Evolutionary conservation across 2,329 filamentous ascomycete species (phyloP), one percentile per base, ranked within the genome.

Genomic region (Thelonectria discophora): DNA sequence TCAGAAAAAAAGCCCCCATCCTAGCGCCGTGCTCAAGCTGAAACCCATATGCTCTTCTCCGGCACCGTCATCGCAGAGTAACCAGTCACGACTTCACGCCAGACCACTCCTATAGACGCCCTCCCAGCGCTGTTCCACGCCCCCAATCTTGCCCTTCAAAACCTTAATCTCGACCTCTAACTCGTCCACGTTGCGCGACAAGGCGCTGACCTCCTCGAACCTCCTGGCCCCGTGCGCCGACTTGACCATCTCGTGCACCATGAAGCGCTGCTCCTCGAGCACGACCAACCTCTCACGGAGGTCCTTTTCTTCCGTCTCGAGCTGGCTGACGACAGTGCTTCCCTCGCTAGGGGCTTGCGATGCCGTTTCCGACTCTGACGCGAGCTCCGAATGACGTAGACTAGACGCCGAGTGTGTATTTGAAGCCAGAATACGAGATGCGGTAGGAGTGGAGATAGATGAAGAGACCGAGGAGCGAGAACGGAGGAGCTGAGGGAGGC

Each of bases 181-280:
- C 77, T 97, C 94, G 58, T 95, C 92, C 27, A 93, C 79, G 69
- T 97, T 97, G 60, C 89, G 84, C 4, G 88, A 88, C 58, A 97
- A 79, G 11, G 91, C 92, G 58, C 88, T 86, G 2, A 96, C 91
- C 76, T 97, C 94, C 71, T 97, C 94, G 68, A 97, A 96, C 60
- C 92, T 88, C 27, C 92, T 82, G 11, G 90, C 86, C 43, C 88
- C 89, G 49, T 89, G 90, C 0, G 93, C 92, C 62, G 89, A 87
- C 8, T 86, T 86, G 46, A 97, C 87, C 93, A 97, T 97, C 69
- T 92, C 88, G 39, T 89, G 87, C 0, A 97, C 93, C 78, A 97
- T 88, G 77, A 96, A 97, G 65, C 89, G 90, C 75, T 97, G 94
- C 77, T 97, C 94, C 75, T 97, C 93, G 1, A 97, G 82, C 7